Evolutionary conservation across 2,329 filamentous ascomycete species (phyloP).

Genomic region (Didymella pinodella): DNA sequence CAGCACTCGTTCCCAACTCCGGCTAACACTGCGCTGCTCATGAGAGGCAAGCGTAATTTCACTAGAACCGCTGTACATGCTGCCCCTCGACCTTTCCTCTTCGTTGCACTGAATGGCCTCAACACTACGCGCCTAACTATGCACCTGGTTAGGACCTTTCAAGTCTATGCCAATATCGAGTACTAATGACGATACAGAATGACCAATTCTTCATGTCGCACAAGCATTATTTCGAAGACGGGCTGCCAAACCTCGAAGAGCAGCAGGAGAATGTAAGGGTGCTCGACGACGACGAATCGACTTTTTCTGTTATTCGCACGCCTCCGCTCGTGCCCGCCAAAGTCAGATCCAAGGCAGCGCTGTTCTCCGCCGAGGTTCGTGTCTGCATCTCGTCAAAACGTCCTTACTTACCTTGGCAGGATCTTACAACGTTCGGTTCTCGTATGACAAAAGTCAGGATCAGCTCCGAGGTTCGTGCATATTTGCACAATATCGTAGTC

Average conservation of each 20-base stretch:
- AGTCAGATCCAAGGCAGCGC: conserved; percentile 29
- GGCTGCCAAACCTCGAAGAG: conserved; percentile 78
- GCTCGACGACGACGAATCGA: conserved; percentile 43
- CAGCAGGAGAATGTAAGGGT: conserved; percentile 29
- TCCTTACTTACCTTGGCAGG: conserved; percentile 36
- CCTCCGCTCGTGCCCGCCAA: conserved; percentile 29
- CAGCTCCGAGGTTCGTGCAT: conserved; percentile 80
- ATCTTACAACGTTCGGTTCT: conserved; percentile 67
- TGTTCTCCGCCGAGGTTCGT: conserved; percentile 58
- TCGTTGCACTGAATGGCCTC: conserved; percentile 74
- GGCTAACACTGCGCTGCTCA: conserved; percentile 64
- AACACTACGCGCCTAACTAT: conserved; percentile 48
- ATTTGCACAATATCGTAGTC: conserved; percentile 85
- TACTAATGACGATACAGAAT: conserved; percentile 64
- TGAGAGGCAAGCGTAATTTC: conserved; percentile 80
- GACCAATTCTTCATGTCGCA: conserved; percentile 90
- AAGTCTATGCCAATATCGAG: conserved; percentile 50
- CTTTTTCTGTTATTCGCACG: conserved; percentile 50
- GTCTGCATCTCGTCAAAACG: background rate
- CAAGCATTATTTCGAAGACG: conserved; percentile 76
- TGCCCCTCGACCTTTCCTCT: conserved; percentile 79
- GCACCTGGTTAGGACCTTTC: conserved; percentile 50
- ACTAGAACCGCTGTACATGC: conserved; percentile 76
- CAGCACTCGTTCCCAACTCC: background rate
- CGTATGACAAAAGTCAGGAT: conserved; percentile 67